Evolutionary conservation across 192 early-diverging fungal species (phyloP).

Genomic region (Podila epicladia): DNA sequence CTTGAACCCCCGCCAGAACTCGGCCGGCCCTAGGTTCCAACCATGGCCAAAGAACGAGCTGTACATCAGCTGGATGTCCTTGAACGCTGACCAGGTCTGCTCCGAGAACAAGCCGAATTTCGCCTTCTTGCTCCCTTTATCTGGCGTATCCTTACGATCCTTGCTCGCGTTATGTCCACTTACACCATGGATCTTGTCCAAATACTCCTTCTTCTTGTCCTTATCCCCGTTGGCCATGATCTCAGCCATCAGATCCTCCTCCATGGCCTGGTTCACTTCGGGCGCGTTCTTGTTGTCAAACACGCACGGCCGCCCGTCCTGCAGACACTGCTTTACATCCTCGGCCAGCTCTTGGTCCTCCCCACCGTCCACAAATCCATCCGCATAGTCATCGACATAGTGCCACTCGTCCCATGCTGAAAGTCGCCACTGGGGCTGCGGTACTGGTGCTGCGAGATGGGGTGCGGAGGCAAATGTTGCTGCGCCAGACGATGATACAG

Average conservation of each 20-base stretch:
- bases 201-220: constrained; percentile 37
- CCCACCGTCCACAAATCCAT: no score
- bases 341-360: not conserved
- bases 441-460: no score
- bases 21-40: constrained; percentile 43
- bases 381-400: no score
- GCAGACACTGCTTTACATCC: no score
- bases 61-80: constrained; percentile 52
- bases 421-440: no score
- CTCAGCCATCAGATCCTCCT: constrained; percentile 40
- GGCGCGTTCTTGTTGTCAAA: constrained; percentile 29
- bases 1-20: constrained; percentile 50
- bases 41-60: constrained; percentile 55
- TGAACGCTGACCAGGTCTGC: constrained; percentile 51
- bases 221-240: constrained; percentile 39
- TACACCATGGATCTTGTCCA: constrained; percentile 6
- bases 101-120: constrained; percentile 43
- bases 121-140: constrained; percentile 22
- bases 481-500: no score
- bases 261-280: constrained; percentile 16
- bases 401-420: no score
- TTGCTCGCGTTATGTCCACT: no score
- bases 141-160: not conserved
- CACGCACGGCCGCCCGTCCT: no score
- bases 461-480: no score